Evolutionary conservation across 768 basidiomycete species (phyloP).

Genomic region (Rhodocollybia butyracea): DNA sequence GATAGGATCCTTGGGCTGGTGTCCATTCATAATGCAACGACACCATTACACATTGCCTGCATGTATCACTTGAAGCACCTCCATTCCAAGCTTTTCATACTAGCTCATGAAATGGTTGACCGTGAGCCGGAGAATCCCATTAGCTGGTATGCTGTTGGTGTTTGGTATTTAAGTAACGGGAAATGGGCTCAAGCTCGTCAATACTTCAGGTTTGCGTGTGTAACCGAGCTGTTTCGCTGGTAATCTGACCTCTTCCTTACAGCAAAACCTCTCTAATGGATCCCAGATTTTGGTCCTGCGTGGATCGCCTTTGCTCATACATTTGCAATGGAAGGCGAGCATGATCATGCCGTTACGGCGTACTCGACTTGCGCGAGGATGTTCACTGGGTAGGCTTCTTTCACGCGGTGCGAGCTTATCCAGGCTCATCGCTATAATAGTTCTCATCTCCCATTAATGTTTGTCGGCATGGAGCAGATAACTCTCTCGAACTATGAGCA

Average conservation of each 20-base stretch:
- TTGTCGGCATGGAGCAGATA: slow-evolving; percentile 98
- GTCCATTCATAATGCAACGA: slow-evolving; percentile 83
- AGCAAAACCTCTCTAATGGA: slow-evolving; percentile 98
- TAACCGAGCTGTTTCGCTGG: background rate
- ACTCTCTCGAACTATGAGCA: slow-evolving; percentile 76
- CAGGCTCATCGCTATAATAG: slow-evolving; percentile 35
- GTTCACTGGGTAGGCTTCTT: slow-evolving; percentile 81
- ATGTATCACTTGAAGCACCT: slow-evolving; percentile 94
- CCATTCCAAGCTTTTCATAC: slow-evolving; percentile 90
- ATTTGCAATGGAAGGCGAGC: slow-evolving; percentile 95
- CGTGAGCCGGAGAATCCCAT: slow-evolving; percentile 89
- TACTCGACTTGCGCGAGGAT: slow-evolving; percentile 96
- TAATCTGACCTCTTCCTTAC: slow-evolving; percentile 8
- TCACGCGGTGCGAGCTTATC: background rate
- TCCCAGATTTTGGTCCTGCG: slow-evolving; percentile 89
- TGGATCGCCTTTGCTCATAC: slow-evolving; percentile 99
- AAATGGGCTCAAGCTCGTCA: slow-evolving; percentile 91
- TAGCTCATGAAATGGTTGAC: slow-evolving; percentile 95
- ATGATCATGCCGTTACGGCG: slow-evolving; percentile 97
- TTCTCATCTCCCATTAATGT: slow-evolving; percentile 93
- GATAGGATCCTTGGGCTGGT: slow-evolving; percentile 79
- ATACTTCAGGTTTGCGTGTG: slow-evolving; percentile 79
- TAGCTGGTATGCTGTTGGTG: slow-evolving; percentile 98
- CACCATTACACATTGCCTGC: slow-evolving; percentile 95
- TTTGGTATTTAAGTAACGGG: slow-evolving; percentile 87